Base-by-base conservation (phyloP, 2,329 filamentous ascomycete species). In the Whalleya microplaca region DNA sequence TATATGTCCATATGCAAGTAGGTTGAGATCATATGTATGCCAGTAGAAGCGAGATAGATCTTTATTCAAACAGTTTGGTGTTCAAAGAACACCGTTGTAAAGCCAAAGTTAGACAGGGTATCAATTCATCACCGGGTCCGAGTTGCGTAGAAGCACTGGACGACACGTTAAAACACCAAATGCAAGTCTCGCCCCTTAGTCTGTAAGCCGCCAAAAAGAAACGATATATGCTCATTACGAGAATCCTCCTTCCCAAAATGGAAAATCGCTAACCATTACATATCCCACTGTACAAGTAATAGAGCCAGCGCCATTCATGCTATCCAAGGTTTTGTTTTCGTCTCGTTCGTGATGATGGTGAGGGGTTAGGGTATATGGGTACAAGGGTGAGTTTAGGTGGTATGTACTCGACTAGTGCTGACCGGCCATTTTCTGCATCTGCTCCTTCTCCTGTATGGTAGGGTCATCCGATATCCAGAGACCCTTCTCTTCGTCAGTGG, bases 401-500 rank as follows among this genome's bases (percentile, higher is more conserved):
- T 49, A 61, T 62, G 53, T 62, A 54, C 50, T 27, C 29, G 14
- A 42, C 66, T 49, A 69, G n/a, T 64, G 69, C 48, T 73, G 69
- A 57, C 73, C 72, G 64, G 32, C 32, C 32, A 80, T 77, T 66
- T 81, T 76, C 69, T 85, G 80, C 81, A 89, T 83, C 70, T 82
- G 78, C 71, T 83, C 78, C 58, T 86, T 71, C 68, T 88, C 81
- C 56, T 84, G 82, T 53, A 83, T 79, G 2, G 81, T 85, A 2
- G 87, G 84, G 69, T 91, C 89, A 61, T 92, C 88, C 0, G 86
- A 86, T 54, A 92, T 75, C 91, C 91, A 96, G 7, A 87, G 83
- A 1, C 93, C 94, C 73, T 92, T 93, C 80, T 97, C 93, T 65
- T 94, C 91, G 0, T 90, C 86, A 0, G 89, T 94, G 4, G 92